Evolutionary conservation across 208 protist genomes (phyloP).

Genomic region (Herpetomonas samuelpessoai): DNA sequence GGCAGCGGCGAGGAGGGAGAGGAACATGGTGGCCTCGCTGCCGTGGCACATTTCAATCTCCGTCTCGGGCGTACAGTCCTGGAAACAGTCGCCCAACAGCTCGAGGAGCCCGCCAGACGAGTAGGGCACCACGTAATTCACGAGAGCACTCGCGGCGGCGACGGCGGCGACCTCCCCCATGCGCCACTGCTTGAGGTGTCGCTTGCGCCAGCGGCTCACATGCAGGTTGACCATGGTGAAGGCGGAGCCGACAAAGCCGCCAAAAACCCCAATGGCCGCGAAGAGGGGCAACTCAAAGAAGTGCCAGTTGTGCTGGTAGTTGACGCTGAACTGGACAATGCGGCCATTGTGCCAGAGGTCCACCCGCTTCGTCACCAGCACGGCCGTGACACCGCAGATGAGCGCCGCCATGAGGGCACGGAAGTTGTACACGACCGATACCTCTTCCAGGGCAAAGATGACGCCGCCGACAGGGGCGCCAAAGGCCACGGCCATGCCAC

Average conservation of each 20-base stretch:
- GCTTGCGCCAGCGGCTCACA: conserved; percentile 47
- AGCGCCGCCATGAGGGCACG: conserved; percentile 87
- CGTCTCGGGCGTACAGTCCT: conserved; percentile 61
- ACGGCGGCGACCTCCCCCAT: conserved; percentile 59
- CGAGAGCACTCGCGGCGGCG: conserved; percentile 41
- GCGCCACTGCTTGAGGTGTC: conserved; percentile 59
- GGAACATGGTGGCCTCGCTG: conserved; percentile 37
- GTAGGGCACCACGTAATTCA: conserved; percentile 74
- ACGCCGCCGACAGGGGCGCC: conserved; percentile 75
- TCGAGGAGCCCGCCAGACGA: conserved; percentile 53
- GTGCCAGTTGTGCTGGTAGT: conserved; percentile 80
- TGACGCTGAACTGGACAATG: conserved; percentile 83
- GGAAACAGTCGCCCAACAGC: conserved; percentile 66
- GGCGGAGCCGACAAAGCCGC: conserved; percentile 61
- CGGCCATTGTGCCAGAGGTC: conserved; percentile 70
- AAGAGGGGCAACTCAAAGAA: conserved; percentile 81
- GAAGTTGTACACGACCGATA: conserved; percentile 79
- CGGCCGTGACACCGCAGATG: conserved; percentile 78
- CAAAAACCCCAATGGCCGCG: conserved; percentile 56
- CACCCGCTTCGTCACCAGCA: conserved; percentile 69
- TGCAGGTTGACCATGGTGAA: conserved; percentile 70
- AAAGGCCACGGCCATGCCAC: conserved; percentile 77
- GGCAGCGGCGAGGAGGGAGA: conserved; percentile 55
- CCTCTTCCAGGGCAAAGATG: conserved; percentile 81
- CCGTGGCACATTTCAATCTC: conserved; percentile 50